Evolutionary conservation across 2,329 filamentous ascomycete genomes (phyloP).

Genomic region (Proliferodiscus dingleyae): DNA sequence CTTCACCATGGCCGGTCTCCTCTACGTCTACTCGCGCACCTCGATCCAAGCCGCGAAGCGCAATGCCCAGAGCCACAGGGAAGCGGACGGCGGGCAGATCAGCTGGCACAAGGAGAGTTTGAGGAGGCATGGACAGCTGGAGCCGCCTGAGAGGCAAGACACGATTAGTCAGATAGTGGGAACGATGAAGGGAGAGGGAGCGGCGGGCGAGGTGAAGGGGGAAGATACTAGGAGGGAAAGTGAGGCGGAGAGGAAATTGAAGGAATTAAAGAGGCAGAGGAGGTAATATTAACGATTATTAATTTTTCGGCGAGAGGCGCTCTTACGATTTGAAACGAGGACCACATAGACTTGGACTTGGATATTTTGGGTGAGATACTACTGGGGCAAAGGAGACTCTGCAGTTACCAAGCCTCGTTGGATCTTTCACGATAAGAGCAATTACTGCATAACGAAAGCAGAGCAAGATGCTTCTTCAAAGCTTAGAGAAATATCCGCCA

Average conservation of each 20-base stretch:
- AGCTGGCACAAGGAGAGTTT: slow-evolving; percentile 50
- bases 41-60: slow-evolving; percentile 62
- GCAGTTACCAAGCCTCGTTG: too few relatives aligned
- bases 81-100: slow-evolving; percentile 52
- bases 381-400: too few relatives aligned
- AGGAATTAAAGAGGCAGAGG: slow-evolving; percentile 12
- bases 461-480: too few relatives aligned
- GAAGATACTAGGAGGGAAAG: background rate
- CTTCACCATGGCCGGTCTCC: slow-evolving; percentile 48
- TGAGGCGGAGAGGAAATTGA: slow-evolving; percentile 23
- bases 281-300: too few relatives aligned
- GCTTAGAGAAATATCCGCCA: too few relatives aligned
- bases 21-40: slow-evolving; percentile 56
- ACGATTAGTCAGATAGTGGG: slow-evolving; percentile 30
- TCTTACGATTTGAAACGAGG: too few relatives aligned
- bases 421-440: too few relatives aligned
- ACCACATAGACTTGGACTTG: too few relatives aligned
- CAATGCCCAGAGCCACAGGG: slow-evolving; percentile 55
- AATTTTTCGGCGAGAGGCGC: too few relatives aligned
- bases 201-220: slow-evolving; percentile 1
- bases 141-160: slow-evolving; percentile 34
- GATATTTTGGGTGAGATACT: too few relatives aligned
- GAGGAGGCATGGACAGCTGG: slow-evolving; percentile 46
- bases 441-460: too few relatives aligned
- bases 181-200: slow-evolving; percentile 14